These are phyloP conservation scores for Arthroderma sp. DNA, from an alignment of 2,329 filamentous ascomycete species.

Conservation along the genomic window DNA sequence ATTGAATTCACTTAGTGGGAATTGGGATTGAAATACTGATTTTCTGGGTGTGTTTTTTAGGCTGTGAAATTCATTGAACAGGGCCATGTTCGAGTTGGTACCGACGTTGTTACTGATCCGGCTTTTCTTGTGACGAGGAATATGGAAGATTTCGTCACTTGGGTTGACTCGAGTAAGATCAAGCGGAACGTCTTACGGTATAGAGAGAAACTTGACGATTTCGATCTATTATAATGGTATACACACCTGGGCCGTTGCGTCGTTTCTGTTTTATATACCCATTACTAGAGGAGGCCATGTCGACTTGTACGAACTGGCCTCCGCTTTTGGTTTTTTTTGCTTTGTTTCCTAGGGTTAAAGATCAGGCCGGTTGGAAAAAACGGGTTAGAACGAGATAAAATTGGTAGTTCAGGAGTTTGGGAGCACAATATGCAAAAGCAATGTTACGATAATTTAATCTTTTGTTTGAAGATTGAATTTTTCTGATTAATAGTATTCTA, in stretches of 20 bases:
- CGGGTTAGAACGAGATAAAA: too few species aligned
- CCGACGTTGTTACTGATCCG: conserved; percentile 78
- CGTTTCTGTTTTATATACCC: too few species aligned
- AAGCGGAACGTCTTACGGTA: conserved; percentile 94
- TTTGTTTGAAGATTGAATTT: too few species aligned
- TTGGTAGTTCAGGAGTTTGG: too few species aligned
- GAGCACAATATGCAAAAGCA: too few species aligned
- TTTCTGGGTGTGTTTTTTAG: conserved; percentile 15
- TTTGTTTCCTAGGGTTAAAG: too few species aligned
- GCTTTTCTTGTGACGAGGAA: conserved; percentile 78
- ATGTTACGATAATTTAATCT: too few species aligned
- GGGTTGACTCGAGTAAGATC: conserved; percentile 93
- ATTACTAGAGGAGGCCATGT: too few species aligned
- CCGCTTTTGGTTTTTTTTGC: too few species aligned
- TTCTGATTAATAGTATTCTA: too few species aligned
- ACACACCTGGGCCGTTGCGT: neutral
- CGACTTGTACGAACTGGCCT: too few species aligned
- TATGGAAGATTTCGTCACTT: conserved; percentile 94
- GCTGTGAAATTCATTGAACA: conserved; percentile 75
- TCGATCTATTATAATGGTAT: conserved; percentile 59
- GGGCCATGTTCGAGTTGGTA: conserved; percentile 82
- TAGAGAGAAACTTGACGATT: conserved; percentile 88
- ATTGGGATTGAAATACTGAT: neutral
- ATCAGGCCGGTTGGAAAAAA: too few species aligned
- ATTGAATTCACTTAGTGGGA: neutral